Percentiles rank a stretch among this genome's conserved stretches.
These are phyloP conservation scores for Oryza glumipatula DNA, from an alignment of 176 grass and related monocot genomes.

Conservation along the genomic window DNA sequence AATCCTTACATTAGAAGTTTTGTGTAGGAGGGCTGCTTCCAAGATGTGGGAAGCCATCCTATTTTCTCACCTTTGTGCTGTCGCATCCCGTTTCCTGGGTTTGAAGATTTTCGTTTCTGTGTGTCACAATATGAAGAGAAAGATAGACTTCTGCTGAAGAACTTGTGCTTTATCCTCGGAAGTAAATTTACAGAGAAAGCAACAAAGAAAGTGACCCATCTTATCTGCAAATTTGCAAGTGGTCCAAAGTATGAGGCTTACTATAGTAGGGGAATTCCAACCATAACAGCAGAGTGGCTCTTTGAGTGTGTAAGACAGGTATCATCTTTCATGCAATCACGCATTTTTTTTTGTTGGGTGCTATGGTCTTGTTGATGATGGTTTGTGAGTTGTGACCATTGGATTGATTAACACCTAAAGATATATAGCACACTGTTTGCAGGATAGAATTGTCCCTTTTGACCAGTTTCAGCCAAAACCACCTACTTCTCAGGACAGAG, in stretches of 20 bases:
- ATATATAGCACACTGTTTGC: conserved; percentile 23
- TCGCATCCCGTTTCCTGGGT: conserved; percentile 70
- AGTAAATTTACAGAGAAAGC: conserved; percentile 74
- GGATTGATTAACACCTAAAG: conserved; percentile 20
- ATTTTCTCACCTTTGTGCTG: conserved; percentile 91
- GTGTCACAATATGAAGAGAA: conserved; percentile 73
- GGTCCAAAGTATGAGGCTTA: conserved; percentile 81
- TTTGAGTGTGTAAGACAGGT: conserved; percentile 85
- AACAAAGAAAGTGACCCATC: conserved; percentile 67
- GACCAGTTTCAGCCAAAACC: conserved; percentile 69
- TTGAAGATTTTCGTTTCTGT: conserved; percentile 68
- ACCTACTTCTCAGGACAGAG: conserved; percentile 62
- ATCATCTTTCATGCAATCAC: conserved; percentile 37
- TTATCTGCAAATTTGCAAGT: conserved; percentile 77
- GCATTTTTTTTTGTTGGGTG: not conserved
- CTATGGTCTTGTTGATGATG: conserved; percentile 11
- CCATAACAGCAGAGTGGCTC: conserved; percentile 79
- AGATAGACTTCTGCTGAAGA: conserved; percentile 79
- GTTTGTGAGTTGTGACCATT: conserved; percentile 16
- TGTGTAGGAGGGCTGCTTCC: conserved; percentile 69
- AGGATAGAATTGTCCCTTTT: conserved; percentile 72
- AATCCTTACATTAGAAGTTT: conserved; percentile 44
- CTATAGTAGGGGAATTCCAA: conserved; percentile 53
- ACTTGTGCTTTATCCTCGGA: conserved; percentile 78
- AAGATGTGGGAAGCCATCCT: conserved; percentile 82